Evolutionary conservation across 140 eudicot genomes (phyloP).

Genomic region (Erigeron philadelphicus): DNA sequence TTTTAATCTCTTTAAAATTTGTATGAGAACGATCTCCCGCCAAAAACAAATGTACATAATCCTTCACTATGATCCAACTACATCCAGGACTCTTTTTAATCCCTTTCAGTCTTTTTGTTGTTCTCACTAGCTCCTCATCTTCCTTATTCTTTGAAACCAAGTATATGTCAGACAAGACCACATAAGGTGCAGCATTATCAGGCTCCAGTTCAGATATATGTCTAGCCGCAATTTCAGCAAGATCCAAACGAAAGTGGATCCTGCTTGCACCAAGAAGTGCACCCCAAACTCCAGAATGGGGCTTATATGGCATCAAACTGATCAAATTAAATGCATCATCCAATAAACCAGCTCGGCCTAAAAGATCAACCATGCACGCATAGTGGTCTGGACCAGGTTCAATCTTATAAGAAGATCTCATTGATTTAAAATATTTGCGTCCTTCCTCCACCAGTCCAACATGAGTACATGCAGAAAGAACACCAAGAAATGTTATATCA

Average conservation of each 20-base stretch:
- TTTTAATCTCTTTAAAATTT: slow-evolving; percentile 38
- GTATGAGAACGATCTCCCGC: slow-evolving; percentile 53
- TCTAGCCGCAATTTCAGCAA: slow-evolving; percentile 48
- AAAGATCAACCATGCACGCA: slow-evolving; percentile 85
- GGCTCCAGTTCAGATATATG: slow-evolving; percentile 53
- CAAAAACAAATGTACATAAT: slow-evolving; percentile 41
- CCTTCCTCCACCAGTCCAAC: slow-evolving; percentile 69
- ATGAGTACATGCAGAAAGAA: slow-evolving; percentile 74
- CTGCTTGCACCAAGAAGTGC: slow-evolving; percentile 76
- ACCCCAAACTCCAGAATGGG: slow-evolving; percentile 78
- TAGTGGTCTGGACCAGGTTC: slow-evolving; percentile 66
- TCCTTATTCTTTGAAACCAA: slow-evolving; percentile 33
- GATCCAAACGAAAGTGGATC: slow-evolving; percentile 33
- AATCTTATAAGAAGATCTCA: slow-evolving; percentile 41
- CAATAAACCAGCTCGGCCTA: slow-evolving; percentile 67
- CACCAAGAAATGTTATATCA: slow-evolving; percentile 61
- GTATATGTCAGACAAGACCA: slow-evolving; percentile 63
- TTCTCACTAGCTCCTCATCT: slow-evolving; percentile 50
- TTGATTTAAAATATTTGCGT: slow-evolving; percentile 40
- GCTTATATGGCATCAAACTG: slow-evolving; percentile 50
- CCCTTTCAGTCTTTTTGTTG: slow-evolving; percentile 44
- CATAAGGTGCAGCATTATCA: slow-evolving; percentile 55
- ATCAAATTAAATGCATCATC: slow-evolving; percentile 56
- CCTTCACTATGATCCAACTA: slow-evolving; percentile 60
- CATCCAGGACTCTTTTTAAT: slow-evolving; percentile 71